Percentiles rank a stretch among this genome's conserved stretches.
These are phyloP conservation scores for Rhodotorula taiwanensis DNA, from an alignment of 768 basidiomycete species.

Conservation along the genomic window DNA sequence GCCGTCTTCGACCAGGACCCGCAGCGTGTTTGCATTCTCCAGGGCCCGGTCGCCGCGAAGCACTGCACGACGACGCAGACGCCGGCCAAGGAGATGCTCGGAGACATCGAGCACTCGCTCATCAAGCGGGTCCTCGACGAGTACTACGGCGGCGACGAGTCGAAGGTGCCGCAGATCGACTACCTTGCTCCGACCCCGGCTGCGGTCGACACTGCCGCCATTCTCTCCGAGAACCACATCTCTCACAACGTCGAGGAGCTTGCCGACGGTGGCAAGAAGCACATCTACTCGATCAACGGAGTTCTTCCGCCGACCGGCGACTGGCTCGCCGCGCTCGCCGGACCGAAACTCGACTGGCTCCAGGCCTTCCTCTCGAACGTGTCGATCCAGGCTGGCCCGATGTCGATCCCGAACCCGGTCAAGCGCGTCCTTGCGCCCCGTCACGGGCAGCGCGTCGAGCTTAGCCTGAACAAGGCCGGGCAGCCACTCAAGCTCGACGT, in stretches of 20 bases:
- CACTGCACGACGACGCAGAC: constrained; percentile 82
- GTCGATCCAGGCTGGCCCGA: constrained; percentile 76
- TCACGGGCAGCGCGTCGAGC: constrained; percentile 65
- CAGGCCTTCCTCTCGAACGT: constrained; percentile 72
- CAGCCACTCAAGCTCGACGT: constrained; percentile 36
- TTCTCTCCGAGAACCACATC: constrained; percentile 43
- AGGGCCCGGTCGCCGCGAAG: constrained; percentile 91
- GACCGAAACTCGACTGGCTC: constrained; percentile 75
- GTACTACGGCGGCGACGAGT: constrained; percentile 68
- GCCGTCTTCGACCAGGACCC: constrained; percentile 99
- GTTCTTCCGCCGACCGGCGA: constrained; percentile 56
- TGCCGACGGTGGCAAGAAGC: constrained; percentile 53
- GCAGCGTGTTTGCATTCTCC: constrained; percentile 92
- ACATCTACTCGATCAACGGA: constrained; percentile 48
- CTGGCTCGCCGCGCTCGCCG: constrained; percentile 82
- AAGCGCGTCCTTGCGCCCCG: constrained; percentile 80
- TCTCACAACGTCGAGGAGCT: constrained; percentile 50
- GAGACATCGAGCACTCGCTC: constrained; percentile 72
- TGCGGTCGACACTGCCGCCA: constrained; percentile 20
- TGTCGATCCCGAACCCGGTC: constrained; percentile 82
- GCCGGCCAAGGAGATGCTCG: constrained; percentile 85
- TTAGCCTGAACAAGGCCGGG: constrained; percentile 44
- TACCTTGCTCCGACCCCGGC: constrained; percentile 62
- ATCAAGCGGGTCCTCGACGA: constrained; percentile 69
- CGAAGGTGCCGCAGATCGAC: constrained; percentile 69